Percentiles rank a stretch among this genome's conserved stretches.
Conservation (phyloP, 1,284 basidiomycete species). For the Moniliella sp. region DNA sequence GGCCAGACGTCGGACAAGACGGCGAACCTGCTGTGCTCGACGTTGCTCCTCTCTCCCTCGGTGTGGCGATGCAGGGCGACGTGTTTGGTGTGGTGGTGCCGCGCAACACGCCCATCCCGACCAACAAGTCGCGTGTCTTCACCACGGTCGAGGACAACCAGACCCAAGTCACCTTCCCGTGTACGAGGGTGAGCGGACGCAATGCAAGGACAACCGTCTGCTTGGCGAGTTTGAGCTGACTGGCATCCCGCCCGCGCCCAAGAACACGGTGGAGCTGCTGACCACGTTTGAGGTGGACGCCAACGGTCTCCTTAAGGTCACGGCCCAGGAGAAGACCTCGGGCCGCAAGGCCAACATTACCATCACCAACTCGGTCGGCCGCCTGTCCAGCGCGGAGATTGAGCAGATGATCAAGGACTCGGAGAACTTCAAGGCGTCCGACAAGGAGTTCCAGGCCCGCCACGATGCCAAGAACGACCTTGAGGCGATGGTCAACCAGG, state of each 20-base stretch:
- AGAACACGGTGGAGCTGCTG: conserved; percentile 30
- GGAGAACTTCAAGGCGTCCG: conserved; percentile 32
- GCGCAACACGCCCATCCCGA: conserved; percentile 33
- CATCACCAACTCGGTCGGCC: conserved; percentile 34
- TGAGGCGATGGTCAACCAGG: conserved; percentile 30
- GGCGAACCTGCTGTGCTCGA: conserved; percentile 33
- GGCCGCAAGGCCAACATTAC: conserved; percentile 34
- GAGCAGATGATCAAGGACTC: conserved; percentile 35
- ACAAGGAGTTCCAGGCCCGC: conserved; percentile 33
- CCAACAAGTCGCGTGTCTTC: conserved; percentile 33
- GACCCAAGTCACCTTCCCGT: conserved; percentile 33
- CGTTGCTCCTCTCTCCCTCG: conserved; percentile 33
- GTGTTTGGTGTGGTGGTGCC: conserved; percentile 33
- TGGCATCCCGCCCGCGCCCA: conserved; percentile 32
- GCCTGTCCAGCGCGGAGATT: conserved; percentile 28
- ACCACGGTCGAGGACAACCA: conserved; percentile 34
- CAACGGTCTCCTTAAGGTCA: conserved; percentile 33
- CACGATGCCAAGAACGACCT: conserved; percentile 33
- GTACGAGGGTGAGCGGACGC: conserved; percentile 34
- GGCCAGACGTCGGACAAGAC: conserved; percentile 35
- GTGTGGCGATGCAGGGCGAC: conserved; percentile 34
- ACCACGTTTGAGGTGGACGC: conserved; percentile 33
- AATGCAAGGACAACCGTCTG: conserved; percentile 35
- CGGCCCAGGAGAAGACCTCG: conserved; percentile 30
- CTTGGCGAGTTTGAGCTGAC: conserved; percentile 34